Base-by-base conservation (phyloP, 2,329 filamentous ascomycete genomes). In the Exophiala xenobiotica region DNA sequence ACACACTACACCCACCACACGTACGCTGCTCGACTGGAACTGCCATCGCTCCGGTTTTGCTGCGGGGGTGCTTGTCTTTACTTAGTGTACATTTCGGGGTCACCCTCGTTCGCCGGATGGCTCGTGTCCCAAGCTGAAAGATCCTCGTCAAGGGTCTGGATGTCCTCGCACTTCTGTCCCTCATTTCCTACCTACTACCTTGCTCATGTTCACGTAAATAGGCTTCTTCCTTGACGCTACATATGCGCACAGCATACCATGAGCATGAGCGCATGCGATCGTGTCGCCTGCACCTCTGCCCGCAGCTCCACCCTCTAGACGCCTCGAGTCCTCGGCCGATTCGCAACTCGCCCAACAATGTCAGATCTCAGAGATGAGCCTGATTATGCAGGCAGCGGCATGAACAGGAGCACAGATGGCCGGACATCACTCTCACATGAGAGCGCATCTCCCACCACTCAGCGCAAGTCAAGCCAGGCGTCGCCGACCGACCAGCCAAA, bases 401-500 rank as follows among this genome's bases (percentile, higher is more conserved):
- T 47, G 33, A 51, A 33, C 39, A 57, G 27, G 27, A 53, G 45
- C 29, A 49, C 54, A 33, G 58, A 60, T 20, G 48, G 42, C 37
- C 58, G 53, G 33, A 52, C 48, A 35, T 56, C 59, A 38, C 43
- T 50, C 24, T 54, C 58, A 31, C 52, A 49, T 51, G 58, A 57
- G 27, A 49, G 52, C 44, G 40, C 43, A n/a, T 55, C 60, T 42
- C 56, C 58, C n/a, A 31, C 46, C 35, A 46, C 46, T 46, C 38
- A 52, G 19, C 51, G 50, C 35, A 60, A 53, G 22, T 50, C 53
- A 11, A 49, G 39, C 38, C 57, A 59, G 41, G 49, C 58, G n/a
- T 58, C 57, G 11, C 47, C 42, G 2, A 49, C 73, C 60, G 78
- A 80, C 70, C 87, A 82, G 68, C 84, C 86, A 42, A 91, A 89